These are phyloP conservation scores for Colletotrichum agaves DNA, from an alignment of 2,329 filamentous ascomycete genomes.

Conservation along the genomic window DNA sequence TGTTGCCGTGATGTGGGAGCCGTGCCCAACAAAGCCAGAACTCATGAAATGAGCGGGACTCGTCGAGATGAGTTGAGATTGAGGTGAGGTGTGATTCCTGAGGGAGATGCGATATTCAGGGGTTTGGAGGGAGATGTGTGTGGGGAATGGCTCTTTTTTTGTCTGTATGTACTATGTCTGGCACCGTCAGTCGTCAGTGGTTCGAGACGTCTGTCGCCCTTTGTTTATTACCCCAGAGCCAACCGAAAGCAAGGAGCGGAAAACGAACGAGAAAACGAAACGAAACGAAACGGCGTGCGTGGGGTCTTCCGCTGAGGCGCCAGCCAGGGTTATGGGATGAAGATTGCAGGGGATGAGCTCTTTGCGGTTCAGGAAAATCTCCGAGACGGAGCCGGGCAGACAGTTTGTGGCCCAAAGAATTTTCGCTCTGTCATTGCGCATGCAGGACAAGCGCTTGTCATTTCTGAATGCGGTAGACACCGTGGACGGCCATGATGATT, in stretches of 20 bases:
- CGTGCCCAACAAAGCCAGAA: conserved; percentile 23
- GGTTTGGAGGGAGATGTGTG: not conserved
- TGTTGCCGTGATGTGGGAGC: conserved; percentile 17
- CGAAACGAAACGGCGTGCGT: conserved; percentile 32
- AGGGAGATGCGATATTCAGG: conserved; percentile 23
- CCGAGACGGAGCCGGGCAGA: conserved; percentile 30
- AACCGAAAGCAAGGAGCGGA: conserved; percentile 20
- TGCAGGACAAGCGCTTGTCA: conserved; percentile 7
- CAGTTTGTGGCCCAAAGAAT: conserved; percentile 27
- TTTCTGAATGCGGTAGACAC: conserved; percentile 11
- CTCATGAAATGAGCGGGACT: conserved; percentile 27
- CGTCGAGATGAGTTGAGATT: conserved; percentile 23
- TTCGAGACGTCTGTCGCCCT: conserved; percentile 13
- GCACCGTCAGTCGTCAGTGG: not conserved
- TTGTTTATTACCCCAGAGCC: conserved; percentile 29
- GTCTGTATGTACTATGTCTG: not conserved
- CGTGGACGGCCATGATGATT: not conserved
- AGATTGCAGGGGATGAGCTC: conserved; percentile 28
- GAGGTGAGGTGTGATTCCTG: not conserved
- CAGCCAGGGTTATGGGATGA: conserved; percentile 24
- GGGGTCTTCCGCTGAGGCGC: conserved; percentile 16
- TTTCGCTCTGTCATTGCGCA: conserved; percentile 28
- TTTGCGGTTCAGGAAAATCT: conserved; percentile 34
- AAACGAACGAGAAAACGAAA: conserved; percentile 30
- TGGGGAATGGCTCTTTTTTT: not conserved